Percentiles rank a stretch among this genome's conserved stretches.
Conservation (phyloP, 1,284 basidiomycete species). For the Cutaneotrichosporon cutaneum region DNA sequence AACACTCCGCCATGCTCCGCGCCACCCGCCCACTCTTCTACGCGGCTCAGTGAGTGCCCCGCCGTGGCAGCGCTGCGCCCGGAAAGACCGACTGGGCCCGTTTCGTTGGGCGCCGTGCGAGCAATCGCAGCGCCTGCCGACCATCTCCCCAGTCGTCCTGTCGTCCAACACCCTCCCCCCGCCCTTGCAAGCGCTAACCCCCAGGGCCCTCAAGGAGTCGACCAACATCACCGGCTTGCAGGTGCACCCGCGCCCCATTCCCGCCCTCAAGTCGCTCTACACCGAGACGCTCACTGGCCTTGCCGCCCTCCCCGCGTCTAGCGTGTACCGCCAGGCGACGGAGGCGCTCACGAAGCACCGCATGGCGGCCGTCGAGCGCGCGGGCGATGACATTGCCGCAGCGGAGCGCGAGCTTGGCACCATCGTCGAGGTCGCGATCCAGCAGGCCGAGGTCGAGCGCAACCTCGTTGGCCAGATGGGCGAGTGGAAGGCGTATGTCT, state of each 20-base stretch:
- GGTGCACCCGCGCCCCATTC: slow-evolving; percentile 64
- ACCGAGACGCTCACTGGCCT: slow-evolving; percentile 73
- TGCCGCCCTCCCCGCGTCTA: slow-evolving; percentile 64
- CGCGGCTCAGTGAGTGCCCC: slow-evolving; percentile 40
- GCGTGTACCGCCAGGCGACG: slow-evolving; percentile 83
- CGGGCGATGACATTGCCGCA: slow-evolving; percentile 63
- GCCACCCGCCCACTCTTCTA: slow-evolving; percentile 66
- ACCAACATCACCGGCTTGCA: slow-evolving; percentile 70
- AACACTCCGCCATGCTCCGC: slow-evolving; percentile 64
- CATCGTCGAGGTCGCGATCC: slow-evolving; percentile 56
- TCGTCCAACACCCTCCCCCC: neutral
- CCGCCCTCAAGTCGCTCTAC: slow-evolving; percentile 73
- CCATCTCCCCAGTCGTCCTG: neutral
- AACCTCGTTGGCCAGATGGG: slow-evolving; percentile 76
- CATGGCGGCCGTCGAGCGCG: slow-evolving; percentile 68
- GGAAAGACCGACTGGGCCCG: neutral
- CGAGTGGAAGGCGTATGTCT: slow-evolving; percentile 92
- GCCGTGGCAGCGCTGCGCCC: neutral
- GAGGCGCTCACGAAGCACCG: slow-evolving; percentile 84
- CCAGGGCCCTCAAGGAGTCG: slow-evolving; percentile 62
- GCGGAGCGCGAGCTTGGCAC: slow-evolving; percentile 65
- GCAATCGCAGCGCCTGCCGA: neutral
- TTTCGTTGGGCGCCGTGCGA: neutral
- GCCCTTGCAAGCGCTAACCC: slow-evolving; percentile 11
- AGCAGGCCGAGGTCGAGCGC: slow-evolving; percentile 81